Conservation (phyloP, 768 basidiomycete genomes). For the Podaxis rugospora region DNA sequence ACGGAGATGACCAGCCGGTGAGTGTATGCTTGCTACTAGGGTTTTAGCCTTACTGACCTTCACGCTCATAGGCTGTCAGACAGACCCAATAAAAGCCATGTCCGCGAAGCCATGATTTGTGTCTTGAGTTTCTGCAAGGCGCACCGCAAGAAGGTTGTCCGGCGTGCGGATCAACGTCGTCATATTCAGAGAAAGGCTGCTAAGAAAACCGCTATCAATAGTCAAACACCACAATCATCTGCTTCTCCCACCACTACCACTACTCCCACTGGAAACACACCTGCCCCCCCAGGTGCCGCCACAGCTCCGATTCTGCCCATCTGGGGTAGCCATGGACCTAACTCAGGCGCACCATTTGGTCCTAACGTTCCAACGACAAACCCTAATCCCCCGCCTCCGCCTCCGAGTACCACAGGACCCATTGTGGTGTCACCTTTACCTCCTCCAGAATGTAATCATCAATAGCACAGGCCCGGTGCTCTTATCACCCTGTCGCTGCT, state of each 20-base stretch:
- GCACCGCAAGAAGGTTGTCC: conserved; percentile 38
- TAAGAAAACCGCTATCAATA: conserved; percentile 9
- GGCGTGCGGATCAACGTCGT: conserved; percentile 17
- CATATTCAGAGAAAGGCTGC: conserved; percentile 14
- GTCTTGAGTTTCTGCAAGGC: conserved; percentile 45
- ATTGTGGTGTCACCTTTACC: background rate
- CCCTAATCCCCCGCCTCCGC: background rate
- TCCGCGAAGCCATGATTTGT: conserved; percentile 47
- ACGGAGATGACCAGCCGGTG: conserved; percentile 55
- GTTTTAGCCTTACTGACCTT: background rate
- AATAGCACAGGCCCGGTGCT: background rate
- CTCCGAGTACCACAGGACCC: background rate
- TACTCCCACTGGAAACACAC: background rate
- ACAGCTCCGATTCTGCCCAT: background rate
- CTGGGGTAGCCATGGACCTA: background rate
- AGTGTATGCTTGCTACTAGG: conserved; percentile 14
- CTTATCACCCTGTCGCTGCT: background rate
- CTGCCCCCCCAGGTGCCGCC: background rate
- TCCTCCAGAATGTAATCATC: conserved; percentile 9
- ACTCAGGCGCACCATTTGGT: background rate
- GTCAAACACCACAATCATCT: background rate
- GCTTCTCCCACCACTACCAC: background rate
- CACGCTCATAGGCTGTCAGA: conserved; percentile 39
- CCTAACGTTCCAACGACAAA: background rate
- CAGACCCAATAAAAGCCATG: conserved; percentile 46